These are phyloP conservation scores for Ramicandelaber brevisporus DNA, from an alignment of 192 early-diverging fungal species.

Conservation along the genomic window DNA sequence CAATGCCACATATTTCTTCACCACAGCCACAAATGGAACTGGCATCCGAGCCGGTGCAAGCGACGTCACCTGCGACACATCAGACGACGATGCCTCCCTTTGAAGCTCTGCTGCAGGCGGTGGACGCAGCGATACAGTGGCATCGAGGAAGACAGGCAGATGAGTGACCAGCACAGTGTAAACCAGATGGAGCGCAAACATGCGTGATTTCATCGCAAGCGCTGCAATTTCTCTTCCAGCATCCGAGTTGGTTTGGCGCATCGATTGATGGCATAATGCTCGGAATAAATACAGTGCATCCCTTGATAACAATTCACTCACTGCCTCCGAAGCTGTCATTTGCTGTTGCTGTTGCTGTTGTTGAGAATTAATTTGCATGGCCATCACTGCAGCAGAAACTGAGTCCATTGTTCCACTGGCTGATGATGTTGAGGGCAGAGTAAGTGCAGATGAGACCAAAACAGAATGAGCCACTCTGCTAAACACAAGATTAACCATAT, in stretches of 20 bases:
- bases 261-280: conserved; percentile 68
- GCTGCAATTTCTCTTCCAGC: conserved; percentile 47
- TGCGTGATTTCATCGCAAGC: conserved; percentile 57
- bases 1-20: conserved; percentile 68
- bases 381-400: too few species aligned
- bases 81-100: too few species aligned
- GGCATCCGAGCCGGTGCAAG: conserved; percentile 9
- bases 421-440: too few species aligned
- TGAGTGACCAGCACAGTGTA: conserved; percentile 47
- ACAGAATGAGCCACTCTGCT: conserved; percentile 21
- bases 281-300: conserved; percentile 71
- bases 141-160: conserved; percentile 39
- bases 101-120: too few species aligned
- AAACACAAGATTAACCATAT: conserved; percentile 70
- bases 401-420: too few species aligned
- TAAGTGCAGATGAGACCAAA: background rate
- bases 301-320: too few species aligned
- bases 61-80: too few species aligned
- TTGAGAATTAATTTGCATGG: too few species aligned
- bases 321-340: too few species aligned
- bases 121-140: conserved; percentile 17
- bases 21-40: conserved; percentile 49
- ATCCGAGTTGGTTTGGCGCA: conserved; percentile 47
- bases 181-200: conserved; percentile 60
- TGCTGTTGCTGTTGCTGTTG: too few species aligned